These are phyloP conservation scores for Paecilomyces variotii DNA, from an alignment of 2,329 filamentous ascomycete genomes.

Conservation along the genomic window DNA sequence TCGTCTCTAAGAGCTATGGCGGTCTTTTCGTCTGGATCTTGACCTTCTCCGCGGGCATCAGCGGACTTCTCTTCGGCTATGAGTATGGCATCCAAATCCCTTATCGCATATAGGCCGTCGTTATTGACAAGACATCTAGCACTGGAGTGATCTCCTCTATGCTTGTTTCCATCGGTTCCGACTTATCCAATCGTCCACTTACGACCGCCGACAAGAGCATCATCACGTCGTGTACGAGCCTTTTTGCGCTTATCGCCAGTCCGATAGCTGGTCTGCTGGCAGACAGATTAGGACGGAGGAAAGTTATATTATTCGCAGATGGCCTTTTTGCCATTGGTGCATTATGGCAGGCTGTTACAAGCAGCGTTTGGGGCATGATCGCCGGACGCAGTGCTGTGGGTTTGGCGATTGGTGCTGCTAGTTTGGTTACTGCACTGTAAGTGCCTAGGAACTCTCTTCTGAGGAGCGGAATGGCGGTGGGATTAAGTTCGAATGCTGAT, in stretches of 20 bases:
- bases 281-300: constrained; percentile 40
- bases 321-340: constrained; percentile 38
- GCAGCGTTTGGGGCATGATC: constrained; percentile 39
- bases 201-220: constrained; percentile 51
- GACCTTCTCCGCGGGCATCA: constrained; percentile 50
- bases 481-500: not conserved
- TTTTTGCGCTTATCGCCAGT: constrained; percentile 50
- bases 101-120: not conserved
- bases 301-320: constrained; percentile 41
- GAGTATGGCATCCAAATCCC: constrained; percentile 35
- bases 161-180: constrained; percentile 47
- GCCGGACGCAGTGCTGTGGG: constrained; percentile 39
- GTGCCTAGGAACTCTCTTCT: constrained; percentile 9
- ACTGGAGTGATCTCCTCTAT: constrained; percentile 56
- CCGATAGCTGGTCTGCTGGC: constrained; percentile 47
- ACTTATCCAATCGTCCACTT: constrained; percentile 43
- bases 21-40: constrained; percentile 47
- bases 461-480: too few species aligned
- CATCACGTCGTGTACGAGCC: constrained; percentile 50
- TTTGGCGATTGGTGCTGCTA: constrained; percentile 43
- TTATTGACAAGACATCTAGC: constrained; percentile 21
- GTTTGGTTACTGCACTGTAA: constrained; percentile 69
- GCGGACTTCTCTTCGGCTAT: constrained; percentile 54
- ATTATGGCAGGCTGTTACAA: constrained; percentile 34
- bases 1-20: constrained; percentile 15